phyloP scores from a whole-genome alignment of 306 rosid genomes.

The Arachis hypogaea region DNA sequence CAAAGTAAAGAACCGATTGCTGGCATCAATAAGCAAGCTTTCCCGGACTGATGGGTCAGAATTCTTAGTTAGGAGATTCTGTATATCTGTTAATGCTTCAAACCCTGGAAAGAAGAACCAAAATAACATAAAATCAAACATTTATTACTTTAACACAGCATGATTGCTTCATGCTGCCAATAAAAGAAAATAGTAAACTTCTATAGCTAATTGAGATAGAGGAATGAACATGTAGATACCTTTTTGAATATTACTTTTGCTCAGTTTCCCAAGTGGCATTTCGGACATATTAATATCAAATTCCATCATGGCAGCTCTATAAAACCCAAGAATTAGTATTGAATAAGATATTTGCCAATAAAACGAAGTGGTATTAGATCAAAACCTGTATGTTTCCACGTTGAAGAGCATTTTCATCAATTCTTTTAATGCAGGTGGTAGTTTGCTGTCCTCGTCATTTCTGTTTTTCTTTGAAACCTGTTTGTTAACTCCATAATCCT shows the following conservation, averaged over 20 bases:
- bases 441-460: conserved; percentile 53
- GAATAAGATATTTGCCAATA: conserved; percentile 29
- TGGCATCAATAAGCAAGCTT: conserved; percentile 91
- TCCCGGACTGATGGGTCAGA: conserved; percentile 63
- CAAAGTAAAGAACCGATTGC: conserved; percentile 94
- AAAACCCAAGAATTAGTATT: conserved; percentile 51
- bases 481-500: conserved; percentile 94
- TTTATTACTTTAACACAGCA: conserved; percentile 10
- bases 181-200: conserved; percentile 26
- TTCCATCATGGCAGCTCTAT: conserved; percentile 99
- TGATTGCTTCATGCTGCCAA: conserved; percentile 17
- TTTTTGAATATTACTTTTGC: conserved; percentile 85
- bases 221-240: conserved; percentile 51
- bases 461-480: conserved; percentile 59
- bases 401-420: conserved; percentile 94
- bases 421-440: conserved; percentile 73
- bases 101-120: conserved; percentile 63
- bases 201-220: not conserved
- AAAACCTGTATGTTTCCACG: conserved; percentile 93
- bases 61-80: conserved; percentile 63
- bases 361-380: conserved; percentile 22
- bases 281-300: conserved; percentile 96
- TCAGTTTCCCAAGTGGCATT: conserved; percentile 98
- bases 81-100: conserved; percentile 94
- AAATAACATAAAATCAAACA: conserved; percentile 30